Conservation (phyloP, 2,329 filamentous ascomycete species). For the Cladorrhinum sp. region DNA sequence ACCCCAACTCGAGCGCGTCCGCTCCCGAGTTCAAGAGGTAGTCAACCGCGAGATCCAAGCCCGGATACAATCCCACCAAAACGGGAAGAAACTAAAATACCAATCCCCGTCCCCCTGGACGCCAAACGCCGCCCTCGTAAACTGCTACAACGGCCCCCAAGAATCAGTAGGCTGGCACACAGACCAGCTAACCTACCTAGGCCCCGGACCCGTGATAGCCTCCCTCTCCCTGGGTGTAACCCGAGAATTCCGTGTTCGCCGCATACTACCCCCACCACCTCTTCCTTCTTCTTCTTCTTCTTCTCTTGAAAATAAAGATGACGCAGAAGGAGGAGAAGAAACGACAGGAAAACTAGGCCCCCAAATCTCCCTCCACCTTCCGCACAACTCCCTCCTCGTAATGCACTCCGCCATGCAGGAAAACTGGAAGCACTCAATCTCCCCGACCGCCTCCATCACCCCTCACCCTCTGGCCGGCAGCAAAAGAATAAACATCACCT, state of each 20-base stretch:
- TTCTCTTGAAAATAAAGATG: slow-evolving; percentile 62
- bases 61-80: slow-evolving; percentile 66
- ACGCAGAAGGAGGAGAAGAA: slow-evolving; percentile 41
- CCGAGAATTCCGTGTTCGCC: slow-evolving; percentile 86
- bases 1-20: slow-evolving; percentile 68
- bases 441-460: slow-evolving; percentile 70
- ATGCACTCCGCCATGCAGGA: slow-evolving; percentile 99
- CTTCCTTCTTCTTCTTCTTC: slow-evolving; percentile 41
- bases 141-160: slow-evolving; percentile 80
- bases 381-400: slow-evolving; percentile 87
- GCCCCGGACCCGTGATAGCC: slow-evolving; percentile 83
- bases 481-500: slow-evolving; percentile 88
- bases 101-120: slow-evolving; percentile 73
- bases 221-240: slow-evolving; percentile 87
- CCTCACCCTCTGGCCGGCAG: slow-evolving; percentile 80
- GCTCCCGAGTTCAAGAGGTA: slow-evolving; percentile 64
- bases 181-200: slow-evolving; percentile 90
- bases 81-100: slow-evolving; percentile 69
- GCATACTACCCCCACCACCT: slow-evolving; percentile 57
- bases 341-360: slow-evolving; percentile 64
- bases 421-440: slow-evolving; percentile 88
- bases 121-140: slow-evolving; percentile 90
- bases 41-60: slow-evolving; percentile 76
- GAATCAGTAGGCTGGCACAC: slow-evolving; percentile 89
- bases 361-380: slow-evolving; percentile 88